These are phyloP conservation scores for Mucor indicus DNA, from an alignment of 371 early-diverging fungal genomes.

Conservation along the genomic window DNA sequence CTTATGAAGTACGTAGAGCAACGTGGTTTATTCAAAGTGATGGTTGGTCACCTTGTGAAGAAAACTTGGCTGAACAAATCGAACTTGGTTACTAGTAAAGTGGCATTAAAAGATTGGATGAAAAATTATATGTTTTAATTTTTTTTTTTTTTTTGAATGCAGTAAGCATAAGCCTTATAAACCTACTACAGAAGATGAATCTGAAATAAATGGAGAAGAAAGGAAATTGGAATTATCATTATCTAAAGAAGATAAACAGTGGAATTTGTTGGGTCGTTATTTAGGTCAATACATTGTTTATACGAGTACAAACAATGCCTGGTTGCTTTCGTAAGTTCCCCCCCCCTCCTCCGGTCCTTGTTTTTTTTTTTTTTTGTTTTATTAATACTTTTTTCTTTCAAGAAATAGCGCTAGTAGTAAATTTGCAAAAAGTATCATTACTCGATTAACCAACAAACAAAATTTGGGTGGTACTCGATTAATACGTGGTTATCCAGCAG, in stretches of 20 bases:
- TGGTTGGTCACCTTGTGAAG: constrained; percentile 77
- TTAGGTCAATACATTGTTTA: constrained; percentile 74
- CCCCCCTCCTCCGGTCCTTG: too few relatives aligned
- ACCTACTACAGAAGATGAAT: not conserved
- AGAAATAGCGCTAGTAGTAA: constrained; percentile 55
- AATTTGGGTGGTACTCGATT: constrained; percentile 69
- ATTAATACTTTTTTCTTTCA: not conserved
- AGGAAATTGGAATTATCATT: constrained; percentile 30
- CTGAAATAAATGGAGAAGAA: constrained; percentile 23
- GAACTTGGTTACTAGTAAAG: constrained; percentile 77
- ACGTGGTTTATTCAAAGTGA: constrained; percentile 78
- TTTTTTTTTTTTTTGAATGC: not conserved
- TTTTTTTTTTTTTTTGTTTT: too few relatives aligned
- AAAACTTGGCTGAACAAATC: constrained; percentile 71
- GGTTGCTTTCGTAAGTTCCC: constrained; percentile 58
- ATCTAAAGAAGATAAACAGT: constrained; percentile 51
- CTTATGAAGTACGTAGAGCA: constrained; percentile 77
- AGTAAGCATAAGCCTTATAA: constrained; percentile 63
- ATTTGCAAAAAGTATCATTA: constrained; percentile 70
- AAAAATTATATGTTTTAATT: not conserved
- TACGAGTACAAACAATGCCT: constrained; percentile 59
- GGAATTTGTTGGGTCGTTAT: constrained; percentile 75
- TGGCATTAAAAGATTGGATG: too few relatives aligned
- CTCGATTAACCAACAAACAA: constrained; percentile 59
- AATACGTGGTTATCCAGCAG: constrained; percentile 74